These are phyloP conservation scores for Alisma plantagoaquatica DNA, from an alignment of 106 monocot genomes.

Conservation along the genomic window DNA sequence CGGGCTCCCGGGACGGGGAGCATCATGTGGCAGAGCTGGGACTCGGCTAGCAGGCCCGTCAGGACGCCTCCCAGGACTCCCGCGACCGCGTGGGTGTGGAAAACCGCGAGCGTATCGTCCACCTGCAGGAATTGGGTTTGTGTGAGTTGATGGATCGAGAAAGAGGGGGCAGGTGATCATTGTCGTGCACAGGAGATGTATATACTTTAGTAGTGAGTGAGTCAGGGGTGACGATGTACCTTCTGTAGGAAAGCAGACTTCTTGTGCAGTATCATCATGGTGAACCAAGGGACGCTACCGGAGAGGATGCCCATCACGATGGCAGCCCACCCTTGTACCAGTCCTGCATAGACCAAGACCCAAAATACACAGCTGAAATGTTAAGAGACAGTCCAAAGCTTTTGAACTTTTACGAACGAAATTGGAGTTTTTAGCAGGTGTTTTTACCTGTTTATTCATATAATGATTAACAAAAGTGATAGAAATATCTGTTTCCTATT, in stretches of 20 bases:
- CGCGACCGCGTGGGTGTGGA: constrained; percentile 13
- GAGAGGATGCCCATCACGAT: constrained; percentile 19
- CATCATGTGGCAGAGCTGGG: constrained; percentile 4
- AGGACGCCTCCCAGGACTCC: neutral
- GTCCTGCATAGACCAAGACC: too few relatives aligned
- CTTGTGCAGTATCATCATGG: constrained; percentile 20
- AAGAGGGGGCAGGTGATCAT: too few relatives aligned
- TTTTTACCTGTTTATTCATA: too few relatives aligned
- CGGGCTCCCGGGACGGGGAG: constrained; percentile 12
- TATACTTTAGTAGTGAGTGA: neutral
- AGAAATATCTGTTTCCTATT: too few relatives aligned
- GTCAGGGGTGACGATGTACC: constrained; percentile 2
- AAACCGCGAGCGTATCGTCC: constrained; percentile 4
- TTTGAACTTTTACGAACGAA: too few relatives aligned
- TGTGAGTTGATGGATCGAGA: too few relatives aligned
- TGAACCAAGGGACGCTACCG: constrained; percentile 18
- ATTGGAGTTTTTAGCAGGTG: too few relatives aligned
- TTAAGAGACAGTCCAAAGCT: too few relatives aligned
- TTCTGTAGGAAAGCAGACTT: constrained; percentile 2
- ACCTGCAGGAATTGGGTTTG: constrained; percentile 5
- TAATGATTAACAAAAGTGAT: too few relatives aligned
- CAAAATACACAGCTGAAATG: too few relatives aligned
- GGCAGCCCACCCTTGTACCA: constrained; percentile 26
- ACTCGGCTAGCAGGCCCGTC: neutral
- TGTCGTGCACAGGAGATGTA: constrained; percentile 4